Evolutionary conservation across 331 rosid species (phyloP).

Genomic region (Cucumis variabilis): DNA sequence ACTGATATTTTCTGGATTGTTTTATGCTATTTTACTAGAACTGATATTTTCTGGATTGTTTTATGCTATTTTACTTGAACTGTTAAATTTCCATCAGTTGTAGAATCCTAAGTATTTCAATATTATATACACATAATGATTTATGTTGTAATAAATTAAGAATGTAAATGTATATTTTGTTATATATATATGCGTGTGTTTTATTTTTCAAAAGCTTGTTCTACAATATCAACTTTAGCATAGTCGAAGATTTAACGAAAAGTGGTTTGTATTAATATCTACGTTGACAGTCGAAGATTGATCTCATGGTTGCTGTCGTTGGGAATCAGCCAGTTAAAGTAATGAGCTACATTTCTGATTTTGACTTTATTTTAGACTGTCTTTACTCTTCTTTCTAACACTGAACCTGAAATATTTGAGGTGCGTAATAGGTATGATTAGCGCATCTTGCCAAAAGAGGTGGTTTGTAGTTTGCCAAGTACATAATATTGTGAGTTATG

Average conservation of each 20-base stretch:
- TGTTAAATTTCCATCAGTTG: too few relatives aligned
- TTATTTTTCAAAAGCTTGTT: constrained; percentile 63
- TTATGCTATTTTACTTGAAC: too few relatives aligned
- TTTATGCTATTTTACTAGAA: too few relatives aligned
- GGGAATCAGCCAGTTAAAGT: constrained; percentile 90
- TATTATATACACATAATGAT: too few relatives aligned
- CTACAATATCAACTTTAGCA: constrained; percentile 79
- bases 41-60: too few relatives aligned
- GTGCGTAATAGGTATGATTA: constrained; percentile 70
- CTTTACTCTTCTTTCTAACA: constrained; percentile 67
- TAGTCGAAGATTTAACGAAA: constrained; percentile 83
- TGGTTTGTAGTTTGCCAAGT: background rate
- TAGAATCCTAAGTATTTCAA: too few relatives aligned
- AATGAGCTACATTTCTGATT: constrained; percentile 67
- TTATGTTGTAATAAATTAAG: too few relatives aligned
- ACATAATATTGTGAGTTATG: background rate
- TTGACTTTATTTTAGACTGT: constrained; percentile 76
- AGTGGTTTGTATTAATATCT: constrained; percentile 66
- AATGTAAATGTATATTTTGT: too few relatives aligned
- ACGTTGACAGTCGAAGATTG: constrained; percentile 52
- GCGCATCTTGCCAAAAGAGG: background rate
- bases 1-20: too few relatives aligned
- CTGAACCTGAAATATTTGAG: constrained; percentile 64
- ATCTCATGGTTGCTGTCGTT: constrained; percentile 85
- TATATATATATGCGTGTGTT: too few relatives aligned